phyloP scores from a whole-genome alignment of 2,329 filamentous ascomycete genomes.

The Ceratocystis harringtonii region DNA sequence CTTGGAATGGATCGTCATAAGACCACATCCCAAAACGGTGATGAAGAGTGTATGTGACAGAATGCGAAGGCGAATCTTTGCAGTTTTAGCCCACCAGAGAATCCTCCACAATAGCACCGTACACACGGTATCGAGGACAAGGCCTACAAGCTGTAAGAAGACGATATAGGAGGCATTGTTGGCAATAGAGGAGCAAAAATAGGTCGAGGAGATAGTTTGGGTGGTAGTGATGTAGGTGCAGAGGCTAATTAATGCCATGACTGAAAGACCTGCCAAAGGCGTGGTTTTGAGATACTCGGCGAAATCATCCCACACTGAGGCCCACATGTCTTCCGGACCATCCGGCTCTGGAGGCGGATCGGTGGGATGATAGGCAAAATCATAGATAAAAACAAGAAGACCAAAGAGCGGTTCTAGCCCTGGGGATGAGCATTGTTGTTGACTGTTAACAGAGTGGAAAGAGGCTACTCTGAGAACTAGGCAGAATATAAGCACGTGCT shows the following conservation, averaged over 20 bases:
- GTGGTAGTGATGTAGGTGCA: slow-evolving; percentile 30
- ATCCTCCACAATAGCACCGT: slow-evolving; percentile 37
- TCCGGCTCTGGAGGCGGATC: slow-evolving; percentile 17
- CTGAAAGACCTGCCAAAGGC: slow-evolving; percentile 5
- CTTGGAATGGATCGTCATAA: slow-evolving; percentile 9
- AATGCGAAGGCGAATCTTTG: slow-evolving; percentile 32
- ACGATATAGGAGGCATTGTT: slow-evolving; percentile 28
- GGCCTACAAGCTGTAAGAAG: slow-evolving; percentile 30
- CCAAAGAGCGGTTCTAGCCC: slow-evolving; percentile 31
- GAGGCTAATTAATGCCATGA: slow-evolving; percentile 27
- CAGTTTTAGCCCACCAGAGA: slow-evolving; percentile 36
- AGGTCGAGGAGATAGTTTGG: slow-evolving; percentile 28
- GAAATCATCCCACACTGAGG: slow-evolving; percentile 34
- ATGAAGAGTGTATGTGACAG: slow-evolving; percentile 30
- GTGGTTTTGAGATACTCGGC: slow-evolving; percentile 30
- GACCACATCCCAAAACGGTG: slow-evolving; percentile 1
- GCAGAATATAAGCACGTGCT: slow-evolving; percentile 30
- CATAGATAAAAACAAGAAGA: slow-evolving; percentile 14
- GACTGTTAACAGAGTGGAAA: slow-evolving; percentile 31
- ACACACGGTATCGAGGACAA: slow-evolving; percentile 34
- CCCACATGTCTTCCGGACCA: slow-evolving; percentile 34
- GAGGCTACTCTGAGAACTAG: slow-evolving; percentile 35
- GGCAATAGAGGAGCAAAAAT: slow-evolving; percentile 33
- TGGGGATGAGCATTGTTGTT: slow-evolving; percentile 36
- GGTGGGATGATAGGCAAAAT: slow-evolving; percentile 9